These are phyloP conservation scores for Kockiozyma suomiensis DNA, from an alignment of 805 yeast genomes.

Conservation along the genomic window DNA sequence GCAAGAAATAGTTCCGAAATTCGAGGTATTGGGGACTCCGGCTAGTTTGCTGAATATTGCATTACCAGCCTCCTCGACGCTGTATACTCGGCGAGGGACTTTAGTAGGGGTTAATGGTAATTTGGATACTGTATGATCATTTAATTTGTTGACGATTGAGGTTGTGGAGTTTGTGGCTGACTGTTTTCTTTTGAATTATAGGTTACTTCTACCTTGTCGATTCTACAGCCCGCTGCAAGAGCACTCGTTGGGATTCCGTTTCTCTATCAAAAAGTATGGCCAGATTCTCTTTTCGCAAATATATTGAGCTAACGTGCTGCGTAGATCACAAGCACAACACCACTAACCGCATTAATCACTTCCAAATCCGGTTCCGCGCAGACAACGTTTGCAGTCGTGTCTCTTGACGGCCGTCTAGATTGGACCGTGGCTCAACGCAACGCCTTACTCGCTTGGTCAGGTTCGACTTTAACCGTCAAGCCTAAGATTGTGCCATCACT, in stretches of 20 bases:
- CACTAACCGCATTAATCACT: constrained; percentile 39
- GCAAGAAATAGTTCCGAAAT: constrained; percentile 42
- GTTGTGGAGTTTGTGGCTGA: neutral
- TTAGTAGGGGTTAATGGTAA: constrained; percentile 52
- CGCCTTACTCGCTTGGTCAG: constrained; percentile 53
- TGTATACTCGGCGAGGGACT: constrained; percentile 48
- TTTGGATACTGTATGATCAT: constrained; percentile 34
- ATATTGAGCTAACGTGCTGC: neutral
- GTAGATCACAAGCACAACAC: constrained; percentile 40
- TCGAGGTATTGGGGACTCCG: constrained; percentile 49
- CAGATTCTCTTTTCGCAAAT: neutral
- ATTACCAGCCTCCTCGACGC: constrained; percentile 48
- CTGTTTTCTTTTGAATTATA: constrained; percentile 13
- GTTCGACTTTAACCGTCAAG: constrained; percentile 39
- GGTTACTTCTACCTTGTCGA: constrained; percentile 38
- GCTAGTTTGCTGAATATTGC: constrained; percentile 48
- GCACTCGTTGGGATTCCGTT: constrained; percentile 41
- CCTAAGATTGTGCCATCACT: constrained; percentile 35
- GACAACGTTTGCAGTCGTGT: constrained; percentile 45
- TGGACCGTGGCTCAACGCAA: constrained; percentile 50
- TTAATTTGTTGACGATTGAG: neutral
- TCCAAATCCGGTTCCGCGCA: constrained; percentile 30
- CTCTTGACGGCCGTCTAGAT: constrained; percentile 45
- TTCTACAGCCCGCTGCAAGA: constrained; percentile 34
- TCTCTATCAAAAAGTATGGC: constrained; percentile 39